Evolutionary conservation across 2,329 filamentous ascomycete genomes (phyloP), one percentile per base, ranked within the genome.

Genomic region (Diaporthe velutina): DNA sequence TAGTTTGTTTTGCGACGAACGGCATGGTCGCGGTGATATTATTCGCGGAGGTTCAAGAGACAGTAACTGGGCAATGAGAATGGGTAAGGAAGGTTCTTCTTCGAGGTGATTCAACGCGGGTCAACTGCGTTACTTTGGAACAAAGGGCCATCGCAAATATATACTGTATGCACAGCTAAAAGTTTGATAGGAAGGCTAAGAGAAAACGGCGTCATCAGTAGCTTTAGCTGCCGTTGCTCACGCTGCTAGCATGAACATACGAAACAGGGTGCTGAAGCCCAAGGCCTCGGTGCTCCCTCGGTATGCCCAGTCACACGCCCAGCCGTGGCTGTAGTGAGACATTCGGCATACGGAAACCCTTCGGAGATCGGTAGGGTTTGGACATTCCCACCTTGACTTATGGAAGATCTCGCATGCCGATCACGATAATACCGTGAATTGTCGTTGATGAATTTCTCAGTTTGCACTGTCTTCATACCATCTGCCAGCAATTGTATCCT

Each of bases 1-100:
- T 52, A 38, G 48, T 42, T 38, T 70, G 74, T 70, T 75, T 75
- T 19, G 60, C 70, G 33, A 70, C 61, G 19, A 64, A 75, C 10
- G 74, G 70, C 74, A 75, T 73, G 40, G 22, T 48, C n/a, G 55
- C 61, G 13, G 15, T 15, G 17, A 12, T 33, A 8, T 3, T 33
- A 13, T 10, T 45, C 9, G 2, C 2, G 25, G 6, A 13, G n/a
- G 15, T 12, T n/a, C 15, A 6, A n/a, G 33, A 4, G 22, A 35
- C 9, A 45, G 28, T 22, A 8, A 13, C 48, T 48, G 25, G 9
- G 15, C 12, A 7, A 64, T 7, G 5, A 13, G 9, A 28, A 9
- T 8, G 3, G 4, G 17, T n/a, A 4, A 25, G 22, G 17, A 25
- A 60, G 6, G 19, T 7, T 13, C 22, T 38, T 15, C 17, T n/a